Evolutionary conservation across 352 stramenopile genomes (phyloP).

Genomic region (Phytophthora uliginosa): DNA sequence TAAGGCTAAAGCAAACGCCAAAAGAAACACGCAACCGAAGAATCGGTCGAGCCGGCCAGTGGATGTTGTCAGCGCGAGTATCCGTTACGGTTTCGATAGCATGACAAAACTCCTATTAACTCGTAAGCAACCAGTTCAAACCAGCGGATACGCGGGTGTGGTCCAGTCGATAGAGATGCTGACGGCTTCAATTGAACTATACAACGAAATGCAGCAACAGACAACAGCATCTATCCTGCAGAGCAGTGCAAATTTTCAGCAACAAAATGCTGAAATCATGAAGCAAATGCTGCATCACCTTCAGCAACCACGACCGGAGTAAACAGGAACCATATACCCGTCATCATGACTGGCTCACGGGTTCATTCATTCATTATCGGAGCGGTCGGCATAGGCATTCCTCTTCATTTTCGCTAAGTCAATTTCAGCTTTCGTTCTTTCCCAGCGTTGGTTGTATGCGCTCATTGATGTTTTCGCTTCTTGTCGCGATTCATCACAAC

Average conservation of each 20-base stretch:
- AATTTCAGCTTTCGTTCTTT: conserved; percentile 3
- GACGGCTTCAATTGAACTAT: not conserved
- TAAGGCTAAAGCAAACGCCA: not conserved
- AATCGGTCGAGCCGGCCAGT: not conserved
- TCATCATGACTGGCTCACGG: too few species aligned
- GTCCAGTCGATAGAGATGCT: not conserved
- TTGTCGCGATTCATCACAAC: too few species aligned
- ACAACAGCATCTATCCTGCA: not conserved
- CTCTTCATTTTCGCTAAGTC: conserved; percentile 2
- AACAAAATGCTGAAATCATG: not conserved
- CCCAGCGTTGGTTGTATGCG: too few species aligned
- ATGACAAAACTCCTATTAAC: not conserved
- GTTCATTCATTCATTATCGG: not conserved
- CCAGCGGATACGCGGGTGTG: not conserved
- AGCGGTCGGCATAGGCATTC: not conserved
- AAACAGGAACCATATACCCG: not conserved
- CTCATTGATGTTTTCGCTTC: too few species aligned
- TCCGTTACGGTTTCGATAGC: not conserved
- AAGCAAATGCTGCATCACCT: not conserved
- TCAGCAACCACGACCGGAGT: not conserved
- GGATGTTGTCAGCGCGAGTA: not conserved
- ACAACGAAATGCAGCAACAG: not conserved
- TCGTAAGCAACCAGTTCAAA: not conserved
- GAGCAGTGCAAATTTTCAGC: not conserved
- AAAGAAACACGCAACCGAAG: not conserved